phyloP scores from a whole-genome alignment of 768 basidiomycete genomes.

The Fibroporia radiculosa region DNA sequence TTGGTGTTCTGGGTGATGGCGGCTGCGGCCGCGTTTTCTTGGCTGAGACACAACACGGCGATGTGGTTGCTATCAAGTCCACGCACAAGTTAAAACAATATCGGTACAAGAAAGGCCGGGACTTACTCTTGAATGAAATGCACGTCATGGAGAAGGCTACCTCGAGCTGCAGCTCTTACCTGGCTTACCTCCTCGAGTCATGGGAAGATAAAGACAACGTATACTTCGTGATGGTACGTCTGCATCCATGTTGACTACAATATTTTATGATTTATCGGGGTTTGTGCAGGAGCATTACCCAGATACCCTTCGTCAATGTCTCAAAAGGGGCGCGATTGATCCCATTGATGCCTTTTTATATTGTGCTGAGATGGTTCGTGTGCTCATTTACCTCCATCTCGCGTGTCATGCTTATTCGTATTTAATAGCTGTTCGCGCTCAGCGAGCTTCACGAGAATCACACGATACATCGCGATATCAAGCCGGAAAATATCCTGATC shows the following conservation, averaged over 20 bases:
- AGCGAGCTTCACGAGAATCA: slow-evolving; percentile 12
- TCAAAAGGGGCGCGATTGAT: neutral
- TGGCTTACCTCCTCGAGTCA: slow-evolving; percentile 10
- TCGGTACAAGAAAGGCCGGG: neutral
- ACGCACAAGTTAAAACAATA: slow-evolving; percentile 14
- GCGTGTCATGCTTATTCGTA: neutral
- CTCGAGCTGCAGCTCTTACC: neutral
- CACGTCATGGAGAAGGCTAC: slow-evolving; percentile 11
- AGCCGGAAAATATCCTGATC: slow-evolving; percentile 21
- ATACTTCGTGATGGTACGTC: slow-evolving; percentile 21
- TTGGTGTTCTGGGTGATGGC: slow-evolving; percentile 13
- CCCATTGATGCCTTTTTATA: neutral
- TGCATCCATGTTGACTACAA: neutral
- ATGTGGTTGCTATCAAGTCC: slow-evolving; percentile 19
- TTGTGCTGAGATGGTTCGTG: slow-evolving; percentile 15
- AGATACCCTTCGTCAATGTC: slow-evolving; percentile 4
- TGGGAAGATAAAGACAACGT: slow-evolving; percentile 20
- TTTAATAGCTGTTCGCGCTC: slow-evolving; percentile 13
- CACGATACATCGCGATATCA: slow-evolving; percentile 22
- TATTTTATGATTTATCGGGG: neutral
- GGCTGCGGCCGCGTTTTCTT: slow-evolving; percentile 14
- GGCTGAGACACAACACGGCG: slow-evolving; percentile 7
- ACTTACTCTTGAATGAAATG: slow-evolving; percentile 10
- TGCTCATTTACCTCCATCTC: neutral
- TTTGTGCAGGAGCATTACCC: slow-evolving; percentile 6